These are phyloP conservation scores for Cyclocybe aegerita DNA, from an alignment of 768 basidiomycete genomes.

Conservation along the genomic window DNA sequence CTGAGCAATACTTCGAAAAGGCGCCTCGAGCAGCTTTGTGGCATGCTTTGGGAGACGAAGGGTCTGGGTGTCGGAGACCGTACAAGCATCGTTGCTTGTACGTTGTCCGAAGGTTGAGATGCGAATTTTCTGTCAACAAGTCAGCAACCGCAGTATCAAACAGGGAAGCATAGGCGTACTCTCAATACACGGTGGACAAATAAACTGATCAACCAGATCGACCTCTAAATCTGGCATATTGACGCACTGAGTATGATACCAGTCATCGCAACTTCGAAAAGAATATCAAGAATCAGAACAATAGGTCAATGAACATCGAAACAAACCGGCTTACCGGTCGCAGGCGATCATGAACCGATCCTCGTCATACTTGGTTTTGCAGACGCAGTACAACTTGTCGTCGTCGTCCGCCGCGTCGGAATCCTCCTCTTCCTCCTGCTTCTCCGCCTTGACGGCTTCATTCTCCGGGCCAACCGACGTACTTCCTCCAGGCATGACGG, in stretches of 20 bases:
- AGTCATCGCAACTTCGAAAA: conserved; percentile 78
- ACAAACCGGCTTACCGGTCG: conserved; percentile 61
- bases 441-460: conserved; percentile 34
- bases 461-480: conserved; percentile 32
- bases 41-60: conserved; percentile 65
- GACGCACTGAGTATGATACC: conserved; percentile 90
- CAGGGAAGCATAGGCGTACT: conserved; percentile 44
- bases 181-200: conserved; percentile 77
- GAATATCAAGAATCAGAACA: neutral
- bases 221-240: conserved; percentile 78
- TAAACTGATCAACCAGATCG: conserved; percentile 90
- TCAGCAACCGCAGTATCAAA: neutral
- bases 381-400: conserved; percentile 85
- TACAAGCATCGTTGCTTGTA: conserved; percentile 80
- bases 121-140: conserved; percentile 48
- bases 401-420: conserved; percentile 46
- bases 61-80: conserved; percentile 63
- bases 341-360: conserved; percentile 92
- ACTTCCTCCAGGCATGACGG: conserved; percentile 54
- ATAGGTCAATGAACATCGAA: neutral
- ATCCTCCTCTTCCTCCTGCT: conserved; percentile 49
- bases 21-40: conserved; percentile 78
- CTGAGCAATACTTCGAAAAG: conserved; percentile 91
- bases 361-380: conserved; percentile 85
- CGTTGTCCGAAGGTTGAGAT: conserved; percentile 64